phyloP scores from a whole-genome alignment of 192 early-diverging fungal species.

The Gigaspora rosea region DNA sequence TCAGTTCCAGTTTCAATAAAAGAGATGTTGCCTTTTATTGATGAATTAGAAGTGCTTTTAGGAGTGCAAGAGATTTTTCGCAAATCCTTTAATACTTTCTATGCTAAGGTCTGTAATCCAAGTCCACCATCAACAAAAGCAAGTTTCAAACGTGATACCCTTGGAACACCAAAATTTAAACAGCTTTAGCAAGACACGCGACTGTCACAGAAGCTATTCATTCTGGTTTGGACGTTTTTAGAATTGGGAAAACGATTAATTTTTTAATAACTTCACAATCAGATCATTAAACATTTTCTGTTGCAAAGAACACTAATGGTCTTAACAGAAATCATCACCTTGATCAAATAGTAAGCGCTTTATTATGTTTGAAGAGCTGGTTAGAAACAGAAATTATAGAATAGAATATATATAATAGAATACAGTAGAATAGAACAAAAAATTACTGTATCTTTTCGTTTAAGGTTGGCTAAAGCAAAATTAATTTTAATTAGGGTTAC shows the following conservation, averaged over 20 bases:
- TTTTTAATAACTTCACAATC: too few relatives aligned
- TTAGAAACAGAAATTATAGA: too few relatives aligned
- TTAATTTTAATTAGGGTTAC: too few relatives aligned
- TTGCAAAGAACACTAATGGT: too few relatives aligned
- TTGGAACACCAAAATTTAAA: slow-evolving; percentile 23
- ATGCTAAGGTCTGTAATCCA: neutral
- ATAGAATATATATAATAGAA: too few relatives aligned
- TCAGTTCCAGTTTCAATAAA: slow-evolving; percentile 25
- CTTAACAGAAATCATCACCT: too few relatives aligned
- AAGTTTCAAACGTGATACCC: slow-evolving; percentile 26
- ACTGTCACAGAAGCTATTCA: slow-evolving; percentile 15
- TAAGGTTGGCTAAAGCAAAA: too few relatives aligned
- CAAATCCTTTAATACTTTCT: slow-evolving; percentile 16
- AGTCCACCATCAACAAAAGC: slow-evolving; percentile 10
- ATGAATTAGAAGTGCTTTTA: slow-evolving; percentile 26
- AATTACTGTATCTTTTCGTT: too few relatives aligned
- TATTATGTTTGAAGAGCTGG: too few relatives aligned
- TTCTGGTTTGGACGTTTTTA: slow-evolving; percentile 27
- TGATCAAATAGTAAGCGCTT: too few relatives aligned
- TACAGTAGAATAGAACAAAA: too few relatives aligned
- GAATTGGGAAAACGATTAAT: neutral
- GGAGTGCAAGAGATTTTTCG: slow-evolving; percentile 20
- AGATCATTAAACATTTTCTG: too few relatives aligned
- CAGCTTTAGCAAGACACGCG: slow-evolving; percentile 24
- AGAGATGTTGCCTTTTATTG: slow-evolving; percentile 19